Conservation (phyloP, 2,329 filamentous ascomycete genomes). For the Fusarium longipes region DNA sequence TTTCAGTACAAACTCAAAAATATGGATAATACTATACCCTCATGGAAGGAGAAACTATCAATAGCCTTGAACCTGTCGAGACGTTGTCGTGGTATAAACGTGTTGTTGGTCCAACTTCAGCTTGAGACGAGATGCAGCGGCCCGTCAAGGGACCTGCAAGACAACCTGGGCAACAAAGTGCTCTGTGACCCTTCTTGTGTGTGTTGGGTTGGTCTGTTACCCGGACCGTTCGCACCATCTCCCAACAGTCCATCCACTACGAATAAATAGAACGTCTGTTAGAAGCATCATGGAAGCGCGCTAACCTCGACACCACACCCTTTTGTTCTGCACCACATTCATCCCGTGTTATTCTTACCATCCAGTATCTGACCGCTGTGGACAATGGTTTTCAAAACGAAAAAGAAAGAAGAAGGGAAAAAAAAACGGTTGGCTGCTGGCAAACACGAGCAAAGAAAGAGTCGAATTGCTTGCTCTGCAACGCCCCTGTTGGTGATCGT, state of each 20-base stretch:
- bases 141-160: background rate
- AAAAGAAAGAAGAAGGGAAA: background rate
- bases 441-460: constrained; percentile 12
- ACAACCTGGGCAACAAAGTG: background rate
- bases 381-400: background rate
- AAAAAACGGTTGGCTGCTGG: background rate
- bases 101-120: background rate
- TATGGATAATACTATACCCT: background rate
- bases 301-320: constrained; percentile 26
- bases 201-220: background rate
- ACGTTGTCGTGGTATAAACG: background rate
- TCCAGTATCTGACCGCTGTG: constrained; percentile 14
- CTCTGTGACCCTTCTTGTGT: background rate
- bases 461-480: background rate
- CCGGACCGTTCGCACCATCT: background rate
- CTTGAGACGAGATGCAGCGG: background rate
- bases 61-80: background rate
- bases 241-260: background rate
- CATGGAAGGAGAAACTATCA: background rate
- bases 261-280: constrained; percentile 27
- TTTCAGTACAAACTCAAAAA: background rate
- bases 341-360: background rate
- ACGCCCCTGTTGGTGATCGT: constrained; percentile 22
- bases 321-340: background rate
- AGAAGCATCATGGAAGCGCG: constrained; percentile 31